phyloP scores from a whole-genome alignment of 306 rosid genomes.

The Cyclanthera cordifolia region DNA sequence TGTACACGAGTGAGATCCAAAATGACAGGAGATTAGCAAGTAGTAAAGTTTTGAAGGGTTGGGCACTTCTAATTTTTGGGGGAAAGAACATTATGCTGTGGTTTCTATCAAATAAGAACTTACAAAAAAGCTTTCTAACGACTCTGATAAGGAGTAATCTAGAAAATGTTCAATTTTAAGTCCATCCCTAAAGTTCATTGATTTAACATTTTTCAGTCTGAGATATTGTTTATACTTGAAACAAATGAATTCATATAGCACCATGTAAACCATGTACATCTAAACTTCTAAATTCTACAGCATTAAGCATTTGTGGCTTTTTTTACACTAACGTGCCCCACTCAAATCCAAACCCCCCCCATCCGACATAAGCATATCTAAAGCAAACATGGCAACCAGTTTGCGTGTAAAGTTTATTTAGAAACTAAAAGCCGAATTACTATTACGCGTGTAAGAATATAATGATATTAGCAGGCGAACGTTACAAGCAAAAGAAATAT shows the following conservation, averaged over 20 bases:
- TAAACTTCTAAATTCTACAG: neutral
- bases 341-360: neutral
- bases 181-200: neutral
- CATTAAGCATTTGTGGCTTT: neutral
- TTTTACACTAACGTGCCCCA: neutral
- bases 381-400: neutral
- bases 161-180: neutral
- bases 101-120: neutral
- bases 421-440: neutral
- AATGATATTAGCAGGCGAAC: neutral
- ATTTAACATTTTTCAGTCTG: neutral
- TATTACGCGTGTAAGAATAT: neutral
- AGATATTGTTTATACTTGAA: neutral
- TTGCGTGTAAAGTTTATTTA: neutral
- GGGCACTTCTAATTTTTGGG: neutral
- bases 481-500: neutral
- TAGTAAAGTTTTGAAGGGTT: constrained; percentile 1
- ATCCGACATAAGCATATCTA: neutral
- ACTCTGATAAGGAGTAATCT: neutral
- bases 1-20: constrained; percentile 7
- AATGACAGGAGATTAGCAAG: constrained; percentile 7
- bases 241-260: neutral
- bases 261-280: neutral
- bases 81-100: neutral
- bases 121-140: neutral